Evolutionary conservation across 495 filamentous ascomycete species (phyloP), one percentile per base, ranked within the genome.

Genomic region (Trichoderma reesei): DNA sequence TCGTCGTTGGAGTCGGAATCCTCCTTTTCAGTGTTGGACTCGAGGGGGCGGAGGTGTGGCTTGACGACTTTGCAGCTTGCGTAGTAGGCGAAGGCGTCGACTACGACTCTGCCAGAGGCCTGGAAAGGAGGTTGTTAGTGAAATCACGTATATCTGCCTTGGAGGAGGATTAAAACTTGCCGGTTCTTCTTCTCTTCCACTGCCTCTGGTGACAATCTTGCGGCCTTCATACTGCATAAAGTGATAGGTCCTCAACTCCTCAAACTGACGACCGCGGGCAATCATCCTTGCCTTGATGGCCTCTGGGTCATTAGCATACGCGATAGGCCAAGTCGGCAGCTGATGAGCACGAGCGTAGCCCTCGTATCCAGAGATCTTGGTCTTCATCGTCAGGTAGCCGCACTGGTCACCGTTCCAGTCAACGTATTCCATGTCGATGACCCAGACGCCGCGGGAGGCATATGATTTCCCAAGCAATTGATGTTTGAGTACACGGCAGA

Each of bases 381-480:
- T 77, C 4, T 67, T 66, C 26, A 77, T 67, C 48, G 72, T 71
- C 41, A 69, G 68, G 9, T 75, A 76, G 8, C 87, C 86, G 64
- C 88, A 88, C 0, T 72, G 72, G 11, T 78, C 76, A 14, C 88
- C 88, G 63, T 87, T 78, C 62, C 78, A 87, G 61, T 88, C 84
- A 54, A 89, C 75, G 63, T 81, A 83, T 39, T 79, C 38, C 38
- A 39, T 39, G 11, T 39, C 38, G 3, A 39, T 39, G 38, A 39
- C 38, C 38, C 38, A 39, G 11, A 7, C 6, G 38, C 6, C 38
- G 11, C 6, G 38, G 2, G 6, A 39, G 38, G 38, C 6, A 11
- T 7, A 39, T 7, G 38, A 39, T 11, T 39, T 39, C 11, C 11
- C 38, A 39, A 39, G 0, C 38, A 39, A 39, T 6, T 39, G 70